Base-by-base conservation (phyloP, 371 early-diverging fungal species). In the Syncephalastrum sp. region DNA sequence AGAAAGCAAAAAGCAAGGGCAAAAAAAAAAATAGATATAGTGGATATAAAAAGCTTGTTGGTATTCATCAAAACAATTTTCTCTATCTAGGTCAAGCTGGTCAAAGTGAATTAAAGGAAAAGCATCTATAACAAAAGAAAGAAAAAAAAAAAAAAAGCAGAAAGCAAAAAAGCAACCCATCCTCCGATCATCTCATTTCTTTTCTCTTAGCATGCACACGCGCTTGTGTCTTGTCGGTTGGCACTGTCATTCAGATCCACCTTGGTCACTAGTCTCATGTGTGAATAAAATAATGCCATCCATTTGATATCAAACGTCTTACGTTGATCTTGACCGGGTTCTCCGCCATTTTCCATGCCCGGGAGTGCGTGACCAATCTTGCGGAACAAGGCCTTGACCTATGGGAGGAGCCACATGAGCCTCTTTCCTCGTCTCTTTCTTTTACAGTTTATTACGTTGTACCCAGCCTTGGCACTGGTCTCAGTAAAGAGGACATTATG, bases 401-500 rank as follows among this genome's bases (percentile, higher is more conserved):
- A 47, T 10, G 12, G 17, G 0, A 15, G 17, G 0, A 21, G 14
- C 44, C 12, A 25, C 12, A 10, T 33, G 38, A 33, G 38, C 38
- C 7, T 33, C 24, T 19, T n/a, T 15, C n/a, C n/a, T 6, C 10
- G 4, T 33, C 38, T 33, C 38, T 12, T 33, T 33, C 38, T 6
- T 29, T 29, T 42, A 16, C 15, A 7, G 46, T n/a, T 44, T 15
- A 59, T 50, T 57, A 68, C 94, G 68, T 96, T 96, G 74, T 93
- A 89, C 27, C 95, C 96, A 4, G 93, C 91, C 72, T 95, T 96
- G 43, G 97, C 97, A 54, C 87, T 86, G 15, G 96, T 95, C 68
- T 96, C 97, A 64, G 95, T 92, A 66, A 92, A 96, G 87, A 96
- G 86, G 54, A 91, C 91, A 60, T 89, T 90, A 69, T 89, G 83